phyloP scores from a whole-genome alignment of 306 rosid species.

The Crotalaria pallida region DNA sequence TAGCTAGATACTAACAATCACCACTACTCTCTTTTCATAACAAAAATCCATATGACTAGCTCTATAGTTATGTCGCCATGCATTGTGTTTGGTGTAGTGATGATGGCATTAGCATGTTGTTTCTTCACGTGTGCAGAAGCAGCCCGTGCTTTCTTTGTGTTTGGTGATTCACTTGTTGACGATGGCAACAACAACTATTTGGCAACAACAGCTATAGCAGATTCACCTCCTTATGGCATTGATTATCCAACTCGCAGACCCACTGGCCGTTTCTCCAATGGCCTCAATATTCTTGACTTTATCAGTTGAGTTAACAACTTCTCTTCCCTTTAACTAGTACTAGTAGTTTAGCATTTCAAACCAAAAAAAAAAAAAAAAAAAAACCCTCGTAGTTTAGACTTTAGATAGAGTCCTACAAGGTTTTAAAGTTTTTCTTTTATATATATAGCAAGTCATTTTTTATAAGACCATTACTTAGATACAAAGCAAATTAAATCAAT shows the following conservation, averaged over 20 bases:
- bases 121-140: constrained; percentile 39
- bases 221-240: constrained; percentile 68
- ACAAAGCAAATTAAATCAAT: too few relatives aligned
- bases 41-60: constrained; percentile 34
- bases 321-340: not conserved
- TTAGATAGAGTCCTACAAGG: too few relatives aligned
- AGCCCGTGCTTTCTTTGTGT: constrained; percentile 68
- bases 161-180: constrained; percentile 79
- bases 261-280: too few relatives aligned
- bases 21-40: not conserved
- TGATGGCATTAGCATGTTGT: constrained; percentile 11
- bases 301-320: constrained; percentile 38
- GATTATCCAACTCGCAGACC: too few relatives aligned
- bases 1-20: too few relatives aligned
- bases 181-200: constrained; percentile 70
- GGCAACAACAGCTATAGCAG: constrained; percentile 70
- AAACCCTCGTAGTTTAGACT: too few relatives aligned
- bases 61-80: constrained; percentile 7
- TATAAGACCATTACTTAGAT: too few relatives aligned
- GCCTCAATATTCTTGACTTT: constrained; percentile 67
- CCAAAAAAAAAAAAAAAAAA: too few relatives aligned
- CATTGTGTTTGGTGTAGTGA: constrained; percentile 12
- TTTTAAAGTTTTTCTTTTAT: too few relatives aligned
- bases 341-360: too few relatives aligned
- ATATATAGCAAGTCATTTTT: too few relatives aligned